A percentile compares a stretch with the other conserved stretches of the same genome.
Evolutionary conservation across 345 rosid genomes (phyloP).

Genomic region (Gossypium stocksii): DNA sequence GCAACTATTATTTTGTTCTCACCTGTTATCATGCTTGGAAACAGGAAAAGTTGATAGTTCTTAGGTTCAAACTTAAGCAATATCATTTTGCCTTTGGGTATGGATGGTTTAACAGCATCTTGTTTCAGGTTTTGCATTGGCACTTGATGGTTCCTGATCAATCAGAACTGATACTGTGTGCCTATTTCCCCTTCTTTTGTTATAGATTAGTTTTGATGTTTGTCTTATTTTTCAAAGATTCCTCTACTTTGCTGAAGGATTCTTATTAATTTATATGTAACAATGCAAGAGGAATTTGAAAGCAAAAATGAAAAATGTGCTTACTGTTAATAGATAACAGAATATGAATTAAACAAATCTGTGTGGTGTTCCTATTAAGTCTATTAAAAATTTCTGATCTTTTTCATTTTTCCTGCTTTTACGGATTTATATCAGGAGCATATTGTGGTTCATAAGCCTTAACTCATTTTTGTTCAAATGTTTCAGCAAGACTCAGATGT

Average conservation of each 20-base stretch:
- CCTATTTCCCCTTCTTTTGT: background rate
- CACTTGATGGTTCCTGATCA: slow-evolving; percentile 7
- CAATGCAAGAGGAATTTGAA: background rate
- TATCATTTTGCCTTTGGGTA: background rate
- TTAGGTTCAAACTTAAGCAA: background rate
- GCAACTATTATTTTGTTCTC: slow-evolving; percentile 6
- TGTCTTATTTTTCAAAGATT: slow-evolving; percentile 3
- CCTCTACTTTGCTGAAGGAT: background rate
- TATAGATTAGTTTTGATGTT: slow-evolving; percentile 4
- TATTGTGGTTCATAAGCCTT: background rate
- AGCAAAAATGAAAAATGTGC: background rate
- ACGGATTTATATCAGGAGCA: background rate
- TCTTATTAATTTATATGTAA: background rate
- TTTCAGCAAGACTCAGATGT: slow-evolving; percentile 82
- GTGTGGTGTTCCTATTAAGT: background rate
- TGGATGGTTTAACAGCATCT: slow-evolving; percentile 4
- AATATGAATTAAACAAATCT: background rate
- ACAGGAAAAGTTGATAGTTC: background rate
- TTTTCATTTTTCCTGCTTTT: background rate
- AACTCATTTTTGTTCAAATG: slow-evolving; percentile 11
- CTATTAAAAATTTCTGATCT: background rate
- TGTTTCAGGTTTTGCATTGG: background rate
- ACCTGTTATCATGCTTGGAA: background rate
- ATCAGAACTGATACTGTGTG: background rate
- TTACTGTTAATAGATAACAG: background rate